phyloP scores from a whole-genome alignment of 768 basidiomycete species.

The Amanita rubescens region DNA sequence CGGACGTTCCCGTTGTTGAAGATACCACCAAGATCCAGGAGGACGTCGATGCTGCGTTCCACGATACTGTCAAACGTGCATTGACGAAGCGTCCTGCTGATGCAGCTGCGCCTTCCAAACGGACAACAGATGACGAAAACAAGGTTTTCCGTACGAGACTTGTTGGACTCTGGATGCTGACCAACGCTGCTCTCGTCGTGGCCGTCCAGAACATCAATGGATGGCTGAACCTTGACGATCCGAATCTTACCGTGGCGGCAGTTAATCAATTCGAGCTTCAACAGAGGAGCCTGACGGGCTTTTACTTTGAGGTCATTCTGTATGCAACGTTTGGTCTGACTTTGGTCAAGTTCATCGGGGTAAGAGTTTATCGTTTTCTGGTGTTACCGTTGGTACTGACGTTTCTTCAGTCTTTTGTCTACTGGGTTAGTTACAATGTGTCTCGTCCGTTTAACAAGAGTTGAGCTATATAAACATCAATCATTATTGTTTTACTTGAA shows the following conservation, averaged over 20 bases:
- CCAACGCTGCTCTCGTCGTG: slow-evolving; percentile 64
- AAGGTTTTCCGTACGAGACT: slow-evolving; percentile 89
- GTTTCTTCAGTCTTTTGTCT: neutral
- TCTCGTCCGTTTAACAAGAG: neutral
- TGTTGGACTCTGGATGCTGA: slow-evolving; percentile 72
- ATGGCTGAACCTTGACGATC: slow-evolving; percentile 28
- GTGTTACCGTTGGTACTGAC: neutral
- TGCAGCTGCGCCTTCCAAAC: slow-evolving; percentile 48
- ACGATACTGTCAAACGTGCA: slow-evolving; percentile 84
- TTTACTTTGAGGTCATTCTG: slow-evolving; percentile 74
- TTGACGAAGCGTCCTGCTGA: slow-evolving; percentile 70
- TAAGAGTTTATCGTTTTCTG: slow-evolving; percentile 25
- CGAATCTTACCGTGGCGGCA: neutral
- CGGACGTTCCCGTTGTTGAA: slow-evolving; percentile 74
- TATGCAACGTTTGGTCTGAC: slow-evolving; percentile 74
- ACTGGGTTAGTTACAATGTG: neutral
- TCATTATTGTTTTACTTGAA: too few species aligned
- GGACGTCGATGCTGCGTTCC: slow-evolving; percentile 87
- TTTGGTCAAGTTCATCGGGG: slow-evolving; percentile 66
- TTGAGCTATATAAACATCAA: neutral
- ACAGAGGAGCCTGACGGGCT: slow-evolving; percentile 34
- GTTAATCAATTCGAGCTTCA: slow-evolving; percentile 3
- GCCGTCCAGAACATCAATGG: slow-evolving; percentile 75
- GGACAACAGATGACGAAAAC: slow-evolving; percentile 83
- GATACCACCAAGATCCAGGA: slow-evolving; percentile 78